Base-by-base conservation (phyloP, 1,284 basidiomycete genomes). In the Puccinia brachypodii region DNA sequence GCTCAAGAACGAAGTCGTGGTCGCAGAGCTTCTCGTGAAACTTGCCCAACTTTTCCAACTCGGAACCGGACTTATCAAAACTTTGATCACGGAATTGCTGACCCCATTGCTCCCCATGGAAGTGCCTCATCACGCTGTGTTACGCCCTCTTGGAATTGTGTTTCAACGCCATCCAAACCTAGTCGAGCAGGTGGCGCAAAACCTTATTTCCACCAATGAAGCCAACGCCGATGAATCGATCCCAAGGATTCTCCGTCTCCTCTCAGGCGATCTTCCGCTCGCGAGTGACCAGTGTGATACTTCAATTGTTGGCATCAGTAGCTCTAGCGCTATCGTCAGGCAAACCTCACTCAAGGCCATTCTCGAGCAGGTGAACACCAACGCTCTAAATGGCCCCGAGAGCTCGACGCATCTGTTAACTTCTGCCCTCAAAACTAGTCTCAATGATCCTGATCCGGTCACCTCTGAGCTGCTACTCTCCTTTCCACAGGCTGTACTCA, bases 141-240 rank as follows among this genome's bases (percentile, higher is more conserved):
- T 74, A 28, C 79, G 79, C 42, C 79, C 79, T 40, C 71, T 81
- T 62, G 60, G 56, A 44, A 66, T 81, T 22, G 36, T 81, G 22
- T 73, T 71, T 11, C 79, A 81, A 40, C 53, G 79, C 28, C 69
- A 81, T 36, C 60, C 79, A 16, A 31, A 81, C 33, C 25, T 64
- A 6, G 56, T 81, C 28, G 79, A 81, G 28, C 56, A 73, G 33
- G 36, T 74, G 28, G 71, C 79, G 6, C 53, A 64, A 36, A 36
- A 64, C 25, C 47, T 66, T 28, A 38, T 80, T 25, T 38, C 36
- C 13, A 31, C 38, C 13, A 40, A 22, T 44, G 68, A 80, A 28
- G 69, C 9, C 42, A 19, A 71, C 4, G 38, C 22, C 56, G 38
- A 71, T 22, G 66, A 80, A 28, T 42, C 77, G n/a, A 47, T 80